Evolutionary conservation across 2,329 filamentous ascomycete species (phyloP), one percentile per base, ranked within the genome.

Genomic region (Paraconiothyrium sp.): DNA sequence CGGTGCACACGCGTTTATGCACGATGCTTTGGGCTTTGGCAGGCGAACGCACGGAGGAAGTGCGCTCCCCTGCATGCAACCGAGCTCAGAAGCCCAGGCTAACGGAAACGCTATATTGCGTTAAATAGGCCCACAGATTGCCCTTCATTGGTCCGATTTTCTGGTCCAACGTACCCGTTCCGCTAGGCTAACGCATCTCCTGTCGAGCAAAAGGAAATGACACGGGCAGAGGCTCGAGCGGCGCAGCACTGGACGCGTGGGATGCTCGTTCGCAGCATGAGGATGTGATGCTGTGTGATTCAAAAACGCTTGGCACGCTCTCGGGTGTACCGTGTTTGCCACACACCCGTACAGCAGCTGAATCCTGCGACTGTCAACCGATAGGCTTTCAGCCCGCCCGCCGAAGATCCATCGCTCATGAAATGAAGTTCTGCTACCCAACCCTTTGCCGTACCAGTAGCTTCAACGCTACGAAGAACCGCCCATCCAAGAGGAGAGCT

Each of bases 1-100:
- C 69, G 64, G 67, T 64, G 59, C 58, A 61, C 64, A 60, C 62
- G 67, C 69, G 35, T 67, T 73, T 72, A 75, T 77, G 74, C 73
- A 76, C 64, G 63, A 65, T 66, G 63, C 59, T 44, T 54, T n/a
- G 39, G 39, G 37, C 30, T 44, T 37, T 61, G 34, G 61, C 66
- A 68, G 69, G 66, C 57, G 66, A 71, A 3, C 4, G 68, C 72
- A 73, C 68, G 68, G 63, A 65, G 61, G 54, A 35, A 46, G 61
- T 46, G 44, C 58, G 39, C 55, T 37, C 34, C 68, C 72, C 69
- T 74, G 72, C 69, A 73, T 71, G 54, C 64, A 60, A 55, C 64
- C 49, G 65, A 54, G 50, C 51, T 54, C 51, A 16, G 24, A 44
- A 58, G 63, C 62, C 69, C 63, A 68, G 65, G 68, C 49, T 51